Percentiles rank a stretch among this genome's conserved stretches.
These are phyloP conservation scores for Trichoderma harzianum DNA, from an alignment of 2,329 filamentous ascomycete species.

Conservation along the genomic window DNA sequence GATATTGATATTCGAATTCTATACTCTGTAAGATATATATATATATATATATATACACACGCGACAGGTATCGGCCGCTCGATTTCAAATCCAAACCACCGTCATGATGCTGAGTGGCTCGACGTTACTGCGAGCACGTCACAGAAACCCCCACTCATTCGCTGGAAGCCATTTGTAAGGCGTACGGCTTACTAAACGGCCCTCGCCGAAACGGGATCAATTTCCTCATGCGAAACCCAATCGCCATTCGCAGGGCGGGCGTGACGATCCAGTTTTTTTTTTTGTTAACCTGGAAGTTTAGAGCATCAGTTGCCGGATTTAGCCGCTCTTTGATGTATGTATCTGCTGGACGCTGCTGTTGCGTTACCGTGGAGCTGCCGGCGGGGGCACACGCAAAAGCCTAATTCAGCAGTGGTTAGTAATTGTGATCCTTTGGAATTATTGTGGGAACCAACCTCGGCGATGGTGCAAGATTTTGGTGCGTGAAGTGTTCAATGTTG, in stretches of 20 bases:
- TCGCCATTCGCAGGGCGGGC: too few relatives aligned
- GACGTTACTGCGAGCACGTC: conserved; percentile 3
- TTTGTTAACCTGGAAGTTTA: not conserved
- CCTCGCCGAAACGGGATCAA: not conserved
- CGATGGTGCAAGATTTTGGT: not conserved
- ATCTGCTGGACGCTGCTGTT: not conserved
- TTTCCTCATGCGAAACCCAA: not conserved
- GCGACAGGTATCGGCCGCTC: not conserved
- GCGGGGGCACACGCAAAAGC: not conserved
- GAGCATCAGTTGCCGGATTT: not conserved
- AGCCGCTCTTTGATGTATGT: not conserved
- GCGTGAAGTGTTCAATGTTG: too few relatives aligned
- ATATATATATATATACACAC: not conserved
- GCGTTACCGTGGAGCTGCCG: not conserved
- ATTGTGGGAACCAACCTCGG: not conserved
- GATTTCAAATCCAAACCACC: not conserved
- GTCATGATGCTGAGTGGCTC: not conserved
- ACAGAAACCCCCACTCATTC: conserved; percentile 8
- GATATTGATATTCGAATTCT: too few relatives aligned
- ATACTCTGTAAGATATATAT: too few relatives aligned
- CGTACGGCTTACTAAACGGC: not conserved
- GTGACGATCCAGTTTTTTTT: not conserved
- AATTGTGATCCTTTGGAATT: not conserved
- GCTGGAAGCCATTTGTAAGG: conserved; percentile 15
- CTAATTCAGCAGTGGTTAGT: not conserved